phyloP scores from a whole-genome alignment of 805 yeast species.

The Dipodascopsis uninucleata region DNA sequence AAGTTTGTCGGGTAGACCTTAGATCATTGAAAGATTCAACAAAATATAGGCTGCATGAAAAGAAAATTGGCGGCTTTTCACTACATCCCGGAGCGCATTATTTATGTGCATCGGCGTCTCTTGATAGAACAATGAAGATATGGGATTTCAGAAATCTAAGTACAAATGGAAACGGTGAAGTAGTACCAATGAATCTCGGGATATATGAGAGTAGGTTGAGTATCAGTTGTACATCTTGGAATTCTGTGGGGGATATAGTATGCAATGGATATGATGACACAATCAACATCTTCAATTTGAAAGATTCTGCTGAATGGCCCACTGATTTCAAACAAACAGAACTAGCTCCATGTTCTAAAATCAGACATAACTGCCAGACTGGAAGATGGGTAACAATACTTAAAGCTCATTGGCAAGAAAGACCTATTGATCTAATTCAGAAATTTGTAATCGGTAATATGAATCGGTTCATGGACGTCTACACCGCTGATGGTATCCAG shows the following conservation, averaged over 20 bases:
- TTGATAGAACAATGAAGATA: constrained; percentile 76
- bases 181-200: constrained; percentile 50
- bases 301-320: constrained; percentile 24
- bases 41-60: constrained; percentile 66
- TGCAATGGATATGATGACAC: constrained; percentile 93
- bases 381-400: constrained; percentile 95
- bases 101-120: constrained; percentile 80
- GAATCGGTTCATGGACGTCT: constrained; percentile 84
- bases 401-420: constrained; percentile 79
- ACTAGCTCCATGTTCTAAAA: constrained; percentile 56
- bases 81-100: constrained; percentile 64
- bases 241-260: constrained; percentile 60
- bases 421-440: constrained; percentile 66
- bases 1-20: constrained; percentile 68
- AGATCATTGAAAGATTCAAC: constrained; percentile 42
- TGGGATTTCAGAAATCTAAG: constrained; percentile 69
- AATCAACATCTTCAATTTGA: constrained; percentile 63
- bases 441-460: constrained; percentile 91
- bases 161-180: constrained; percentile 24
- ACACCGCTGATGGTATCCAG: constrained; percentile 69
- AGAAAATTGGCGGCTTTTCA: constrained; percentile 86
- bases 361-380: constrained; percentile 90
- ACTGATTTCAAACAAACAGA: constrained; percentile 31
- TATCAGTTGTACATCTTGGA: constrained; percentile 83
- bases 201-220: constrained; percentile 71